Conservation (phyloP, 2,329 filamentous ascomycete species). For the Neonectria neomacrospora region DNA sequence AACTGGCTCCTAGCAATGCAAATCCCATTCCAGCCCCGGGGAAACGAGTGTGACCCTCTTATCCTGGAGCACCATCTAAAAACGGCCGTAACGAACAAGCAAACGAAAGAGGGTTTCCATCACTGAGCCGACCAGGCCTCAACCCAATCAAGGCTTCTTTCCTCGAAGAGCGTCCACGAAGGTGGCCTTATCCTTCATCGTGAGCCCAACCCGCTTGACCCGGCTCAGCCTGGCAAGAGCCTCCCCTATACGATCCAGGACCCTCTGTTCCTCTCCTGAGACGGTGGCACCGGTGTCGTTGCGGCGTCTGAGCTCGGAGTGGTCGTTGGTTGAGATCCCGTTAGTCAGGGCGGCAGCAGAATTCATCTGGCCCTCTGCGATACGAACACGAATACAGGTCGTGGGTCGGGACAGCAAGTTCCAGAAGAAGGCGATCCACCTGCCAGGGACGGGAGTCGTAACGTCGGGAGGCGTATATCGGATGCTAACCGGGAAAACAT, state of each 20-base stretch:
- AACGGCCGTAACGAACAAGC: constrained; percentile 7
- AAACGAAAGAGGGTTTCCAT: background rate
- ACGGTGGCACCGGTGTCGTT: constrained; percentile 49
- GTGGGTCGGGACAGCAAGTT: constrained; percentile 84
- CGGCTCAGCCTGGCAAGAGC: constrained; percentile 86
- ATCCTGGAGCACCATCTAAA: constrained; percentile 8
- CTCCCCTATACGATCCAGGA: constrained; percentile 84
- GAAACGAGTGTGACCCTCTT: constrained; percentile 10
- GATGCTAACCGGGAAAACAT: constrained; percentile 90
- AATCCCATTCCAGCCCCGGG: constrained; percentile 25
- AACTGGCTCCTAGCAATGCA: constrained; percentile 42
- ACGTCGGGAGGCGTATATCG: constrained; percentile 90
- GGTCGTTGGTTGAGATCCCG: constrained; percentile 45
- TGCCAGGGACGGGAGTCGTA: constrained; percentile 86
- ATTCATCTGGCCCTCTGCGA: constrained; percentile 79
- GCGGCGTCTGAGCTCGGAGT: constrained; percentile 45
- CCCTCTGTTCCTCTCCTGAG: constrained; percentile 69
- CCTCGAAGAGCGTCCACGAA: constrained; percentile 78
- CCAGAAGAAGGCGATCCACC: constrained; percentile 82
- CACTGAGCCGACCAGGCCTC: background rate
- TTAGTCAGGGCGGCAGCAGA: constrained; percentile 54
- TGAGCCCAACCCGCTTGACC: constrained; percentile 88
- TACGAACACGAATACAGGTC: constrained; percentile 89
- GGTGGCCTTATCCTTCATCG: constrained; percentile 81
- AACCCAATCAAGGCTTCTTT: constrained; percentile 47